phyloP scores from a whole-genome alignment of 1,284 basidiomycete species.

The Moniliella sp. region DNA sequence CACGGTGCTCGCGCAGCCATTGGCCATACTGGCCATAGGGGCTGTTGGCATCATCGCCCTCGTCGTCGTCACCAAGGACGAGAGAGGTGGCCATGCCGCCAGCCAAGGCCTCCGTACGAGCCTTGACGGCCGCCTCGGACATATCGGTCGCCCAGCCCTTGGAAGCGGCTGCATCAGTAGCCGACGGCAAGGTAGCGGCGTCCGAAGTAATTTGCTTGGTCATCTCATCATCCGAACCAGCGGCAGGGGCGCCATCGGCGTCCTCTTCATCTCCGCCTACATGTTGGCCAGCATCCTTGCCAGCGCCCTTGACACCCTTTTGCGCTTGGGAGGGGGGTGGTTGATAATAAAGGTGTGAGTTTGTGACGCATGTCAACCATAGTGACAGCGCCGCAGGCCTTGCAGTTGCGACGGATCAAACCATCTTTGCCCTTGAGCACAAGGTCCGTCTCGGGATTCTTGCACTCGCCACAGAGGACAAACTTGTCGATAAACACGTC shows the following conservation, averaged over 20 bases:
- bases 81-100: slow-evolving; percentile 42
- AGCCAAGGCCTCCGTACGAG: slow-evolving; percentile 59
- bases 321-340: slow-evolving; percentile 62
- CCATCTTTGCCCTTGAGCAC: slow-evolving; percentile 59
- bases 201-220: slow-evolving; percentile 41
- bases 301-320: slow-evolving; percentile 30
- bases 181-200: slow-evolving; percentile 28
- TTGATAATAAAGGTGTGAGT: slow-evolving; percentile 84
- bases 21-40: slow-evolving; percentile 63
- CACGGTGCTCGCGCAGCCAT: slow-evolving; percentile 65
- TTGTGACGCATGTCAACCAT: slow-evolving; percentile 91
- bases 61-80: slow-evolving; percentile 43
- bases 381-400: slow-evolving; percentile 83
- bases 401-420: slow-evolving; percentile 82
- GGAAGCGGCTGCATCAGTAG: slow-evolving; percentile 30
- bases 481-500: slow-evolving; percentile 89
- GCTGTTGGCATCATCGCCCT: slow-evolving; percentile 43
- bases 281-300: slow-evolving; percentile 45
- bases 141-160: slow-evolving; percentile 61
- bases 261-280: slow-evolving; percentile 39
- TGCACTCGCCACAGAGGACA: slow-evolving; percentile 88
- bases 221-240: slow-evolving; percentile 36
- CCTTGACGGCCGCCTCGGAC: slow-evolving; percentile 69
- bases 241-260: slow-evolving; percentile 18
- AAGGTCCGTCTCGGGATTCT: slow-evolving; percentile 91